These are phyloP conservation scores for Mrakiaceae sp. DNA, from an alignment of 1,284 basidiomycete genomes.

Conservation along the genomic window DNA sequence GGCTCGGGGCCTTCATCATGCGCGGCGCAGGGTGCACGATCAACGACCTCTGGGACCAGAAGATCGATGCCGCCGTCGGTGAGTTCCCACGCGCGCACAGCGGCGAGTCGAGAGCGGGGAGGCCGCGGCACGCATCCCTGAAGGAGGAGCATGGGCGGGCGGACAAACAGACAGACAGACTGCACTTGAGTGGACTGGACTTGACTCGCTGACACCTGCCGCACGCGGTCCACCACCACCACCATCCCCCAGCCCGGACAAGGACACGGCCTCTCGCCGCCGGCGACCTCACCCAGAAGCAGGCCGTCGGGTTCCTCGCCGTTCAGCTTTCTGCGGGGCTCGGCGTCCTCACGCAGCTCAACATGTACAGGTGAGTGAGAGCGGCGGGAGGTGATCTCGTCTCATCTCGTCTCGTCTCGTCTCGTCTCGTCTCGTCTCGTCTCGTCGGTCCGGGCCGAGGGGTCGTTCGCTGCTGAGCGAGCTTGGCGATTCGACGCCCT, in stretches of 20 bases:
- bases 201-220: too few species aligned
- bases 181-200: too few species aligned
- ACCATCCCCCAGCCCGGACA: slow-evolving; percentile 57
- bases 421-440: not conserved
- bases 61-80: slow-evolving; percentile 87
- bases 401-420: not conserved
- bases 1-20: slow-evolving; percentile 86
- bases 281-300: slow-evolving; percentile 63
- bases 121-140: too few species aligned
- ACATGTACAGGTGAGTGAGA: slow-evolving; percentile 73
- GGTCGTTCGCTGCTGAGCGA: too few species aligned
- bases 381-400: not conserved
- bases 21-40: slow-evolving; percentile 97
- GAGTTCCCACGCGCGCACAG: slow-evolving; percentile 35
- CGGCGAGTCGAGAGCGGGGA: too few species aligned
- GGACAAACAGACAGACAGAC: too few species aligned
- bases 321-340: slow-evolving; percentile 73
- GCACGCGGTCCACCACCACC: too few species aligned
- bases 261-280: slow-evolving; percentile 60
- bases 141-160: too few species aligned
- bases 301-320: slow-evolving; percentile 74
- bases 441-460: too few species aligned
- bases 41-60: slow-evolving; percentile 96
- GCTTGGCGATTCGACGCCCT: too few species aligned
- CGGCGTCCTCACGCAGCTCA: slow-evolving; percentile 81